Conservation (phyloP, 768 basidiomycete species). For the Hemileccinum rubropunctum region DNA sequence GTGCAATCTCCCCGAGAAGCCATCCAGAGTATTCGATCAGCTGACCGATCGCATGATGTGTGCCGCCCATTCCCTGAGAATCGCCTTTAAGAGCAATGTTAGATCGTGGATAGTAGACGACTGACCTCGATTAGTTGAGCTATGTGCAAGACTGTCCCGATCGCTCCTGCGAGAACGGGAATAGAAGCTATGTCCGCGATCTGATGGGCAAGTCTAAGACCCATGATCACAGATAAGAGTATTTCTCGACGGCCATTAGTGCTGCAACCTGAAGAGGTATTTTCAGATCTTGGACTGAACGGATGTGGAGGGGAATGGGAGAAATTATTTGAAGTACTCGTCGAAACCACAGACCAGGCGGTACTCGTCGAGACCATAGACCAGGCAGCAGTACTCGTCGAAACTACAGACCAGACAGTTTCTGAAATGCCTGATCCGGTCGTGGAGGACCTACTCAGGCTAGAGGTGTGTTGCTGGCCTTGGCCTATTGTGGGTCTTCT, state of each 20-base stretch:
- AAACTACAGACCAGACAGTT: too few species aligned
- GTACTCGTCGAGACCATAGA: too few species aligned
- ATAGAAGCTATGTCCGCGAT: constrained; percentile 4
- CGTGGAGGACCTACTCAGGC: too few species aligned
- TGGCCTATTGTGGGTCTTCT: too few species aligned
- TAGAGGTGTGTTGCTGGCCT: too few species aligned
- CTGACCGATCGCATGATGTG: constrained; percentile 13
- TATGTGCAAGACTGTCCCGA: constrained; percentile 6
- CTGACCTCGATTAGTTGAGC: constrained; percentile 11
- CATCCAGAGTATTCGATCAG: constrained; percentile 14
- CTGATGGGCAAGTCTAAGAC: constrained; percentile 7
- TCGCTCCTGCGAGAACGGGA: constrained; percentile 7
- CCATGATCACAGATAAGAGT: not conserved
- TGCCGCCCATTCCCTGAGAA: constrained; percentile 10
- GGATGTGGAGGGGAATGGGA: too few species aligned
- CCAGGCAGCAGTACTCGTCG: too few species aligned
- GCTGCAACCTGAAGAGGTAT: constrained; percentile 3
- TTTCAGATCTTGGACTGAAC: too few species aligned
- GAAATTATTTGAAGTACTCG: too few species aligned
- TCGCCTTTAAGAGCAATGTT: not conserved
- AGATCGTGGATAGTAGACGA: not conserved
- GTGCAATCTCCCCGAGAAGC: constrained; percentile 10
- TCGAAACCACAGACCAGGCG: too few species aligned
- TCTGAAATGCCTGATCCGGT: too few species aligned
- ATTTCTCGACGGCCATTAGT: not conserved